Base-by-base conservation (phyloP, 1,284 basidiomycete genomes). In the Cryptococcus hybrid region DNA sequence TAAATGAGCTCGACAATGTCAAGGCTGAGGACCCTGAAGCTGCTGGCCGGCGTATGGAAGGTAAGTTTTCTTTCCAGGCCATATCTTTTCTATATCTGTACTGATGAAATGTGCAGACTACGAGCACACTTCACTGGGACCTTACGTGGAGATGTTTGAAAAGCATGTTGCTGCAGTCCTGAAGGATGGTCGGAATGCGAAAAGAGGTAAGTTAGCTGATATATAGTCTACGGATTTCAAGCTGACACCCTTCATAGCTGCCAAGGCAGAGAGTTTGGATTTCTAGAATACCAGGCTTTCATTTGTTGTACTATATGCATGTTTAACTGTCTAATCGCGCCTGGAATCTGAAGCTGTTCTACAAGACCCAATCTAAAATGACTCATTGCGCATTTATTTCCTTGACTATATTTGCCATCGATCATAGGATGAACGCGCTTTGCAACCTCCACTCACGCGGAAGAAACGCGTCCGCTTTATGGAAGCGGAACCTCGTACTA, bases 81-180 rank as follows among this genome's bases (percentile, higher is more conserved):
- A 18, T 7, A 7, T 7, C 34, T 5, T 15, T 1, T 15, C 18
- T 8, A 15, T 36, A 8, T 51, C 7, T 34, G 37, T 18, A n/a
- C 15, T 24, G 18, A 36, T 51, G 9, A 30, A 15, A 39, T 51
- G 11, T 7, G 4, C 66, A 73, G 78, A 78, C 37, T 84, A 81
- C 78, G 78, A 81, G 38, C 73, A 79, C 45, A 84, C 83, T 35
- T 80, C 80, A 37, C 78, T 99, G 61, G 89, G 86, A 69, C 89
- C 89, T 3, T 98, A 93, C 69, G 87, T 99, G 40, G 89, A 94
- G 51, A 84, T 96, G 81, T 80, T 99, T 61, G 90, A 98, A 61
- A 82, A 68, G 12, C 90, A 97, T 60, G 78, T 80, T 15, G 65
- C 76, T 12, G 78, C 66, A 2, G 68, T 84, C n/a, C 64, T 83